These are phyloP conservation scores for Thelonectria olida DNA, from an alignment of 2,329 filamentous ascomycete species.

Conservation along the genomic window DNA sequence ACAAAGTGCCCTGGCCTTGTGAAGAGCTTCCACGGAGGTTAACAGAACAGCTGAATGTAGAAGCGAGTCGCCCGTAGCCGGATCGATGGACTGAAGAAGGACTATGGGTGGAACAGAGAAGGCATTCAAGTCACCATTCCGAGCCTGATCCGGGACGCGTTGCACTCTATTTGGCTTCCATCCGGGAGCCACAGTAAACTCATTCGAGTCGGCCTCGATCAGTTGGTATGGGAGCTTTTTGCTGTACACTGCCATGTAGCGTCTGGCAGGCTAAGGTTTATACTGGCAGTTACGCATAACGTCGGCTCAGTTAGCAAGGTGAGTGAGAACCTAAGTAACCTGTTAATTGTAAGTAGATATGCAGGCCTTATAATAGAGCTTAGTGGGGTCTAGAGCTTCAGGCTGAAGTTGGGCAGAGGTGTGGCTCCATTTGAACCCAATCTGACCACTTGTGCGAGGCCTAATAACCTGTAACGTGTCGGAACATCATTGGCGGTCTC, in stretches of 20 bases:
- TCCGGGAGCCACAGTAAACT: background rate
- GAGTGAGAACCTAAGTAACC: too few relatives aligned
- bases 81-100: background rate
- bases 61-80: background rate
- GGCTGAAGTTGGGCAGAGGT: too few relatives aligned
- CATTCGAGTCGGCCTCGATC: background rate
- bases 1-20: background rate
- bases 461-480: too few relatives aligned
- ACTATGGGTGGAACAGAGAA: background rate
- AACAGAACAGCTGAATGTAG: background rate
- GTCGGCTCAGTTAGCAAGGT: background rate
- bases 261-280: background rate
- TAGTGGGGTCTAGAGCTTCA: too few relatives aligned
- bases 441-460: too few relatives aligned
- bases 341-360: too few relatives aligned
- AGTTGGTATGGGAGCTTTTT: background rate
- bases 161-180: background rate
- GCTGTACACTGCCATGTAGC: background rate
- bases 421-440: too few relatives aligned
- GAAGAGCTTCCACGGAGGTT: background rate
- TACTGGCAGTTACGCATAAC: background rate
- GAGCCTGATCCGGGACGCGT: background rate
- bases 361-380: too few relatives aligned
- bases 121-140: background rate
- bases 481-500: too few relatives aligned